Percentiles rank a stretch among this genome's conserved stretches.
Conservation (phyloP, 2,329 filamentous ascomycete species). For the Pseudodiploospora longispora region DNA sequence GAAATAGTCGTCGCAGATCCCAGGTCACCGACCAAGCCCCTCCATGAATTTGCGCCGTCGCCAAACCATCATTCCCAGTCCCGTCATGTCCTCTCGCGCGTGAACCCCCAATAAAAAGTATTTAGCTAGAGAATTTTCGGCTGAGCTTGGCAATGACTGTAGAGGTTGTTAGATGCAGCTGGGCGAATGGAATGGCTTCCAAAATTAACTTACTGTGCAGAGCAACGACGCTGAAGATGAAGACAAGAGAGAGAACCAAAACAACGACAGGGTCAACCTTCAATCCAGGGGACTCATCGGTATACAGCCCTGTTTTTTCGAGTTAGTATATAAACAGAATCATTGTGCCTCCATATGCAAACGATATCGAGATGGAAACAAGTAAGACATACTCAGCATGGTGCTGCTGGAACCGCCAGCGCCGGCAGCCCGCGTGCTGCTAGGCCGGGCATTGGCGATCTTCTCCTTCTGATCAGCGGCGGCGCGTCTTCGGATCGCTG, state of each 20-base stretch:
- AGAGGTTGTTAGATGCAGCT: slow-evolving; percentile 13
- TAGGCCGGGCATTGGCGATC: slow-evolving; percentile 85
- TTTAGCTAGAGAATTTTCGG: slow-evolving; percentile 69
- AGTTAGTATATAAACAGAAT: no score
- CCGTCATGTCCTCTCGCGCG: background rate
- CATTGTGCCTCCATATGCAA: no score
- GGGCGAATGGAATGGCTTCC: background rate
- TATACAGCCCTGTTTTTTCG: slow-evolving; percentile 67
- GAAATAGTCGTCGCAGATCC: background rate
- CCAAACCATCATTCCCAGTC: slow-evolving; percentile 3
- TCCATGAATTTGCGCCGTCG: slow-evolving; percentile 3
- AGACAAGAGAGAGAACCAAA: slow-evolving; percentile 89
- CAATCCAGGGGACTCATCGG: slow-evolving; percentile 91
- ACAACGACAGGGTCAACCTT: slow-evolving; percentile 98
- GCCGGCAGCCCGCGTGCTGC: slow-evolving; percentile 85
- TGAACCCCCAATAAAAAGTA: background rate
- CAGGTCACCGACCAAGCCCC: slow-evolving; percentile 2
- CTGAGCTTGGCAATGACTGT: slow-evolving; percentile 93
- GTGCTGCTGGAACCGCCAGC: slow-evolving; percentile 95
- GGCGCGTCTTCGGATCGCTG: slow-evolving; percentile 88
- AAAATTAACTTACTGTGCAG: slow-evolving; percentile 70
- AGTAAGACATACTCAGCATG: slow-evolving; percentile 74
- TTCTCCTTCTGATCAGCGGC: slow-evolving; percentile 97
- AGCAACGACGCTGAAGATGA: slow-evolving; percentile 97
- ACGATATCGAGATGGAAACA: no score